Evolutionary conservation across 139 green algal species (phyloP), one percentile per base, ranked within the genome.

Genomic region (Chlorella vulgaris): DNA sequence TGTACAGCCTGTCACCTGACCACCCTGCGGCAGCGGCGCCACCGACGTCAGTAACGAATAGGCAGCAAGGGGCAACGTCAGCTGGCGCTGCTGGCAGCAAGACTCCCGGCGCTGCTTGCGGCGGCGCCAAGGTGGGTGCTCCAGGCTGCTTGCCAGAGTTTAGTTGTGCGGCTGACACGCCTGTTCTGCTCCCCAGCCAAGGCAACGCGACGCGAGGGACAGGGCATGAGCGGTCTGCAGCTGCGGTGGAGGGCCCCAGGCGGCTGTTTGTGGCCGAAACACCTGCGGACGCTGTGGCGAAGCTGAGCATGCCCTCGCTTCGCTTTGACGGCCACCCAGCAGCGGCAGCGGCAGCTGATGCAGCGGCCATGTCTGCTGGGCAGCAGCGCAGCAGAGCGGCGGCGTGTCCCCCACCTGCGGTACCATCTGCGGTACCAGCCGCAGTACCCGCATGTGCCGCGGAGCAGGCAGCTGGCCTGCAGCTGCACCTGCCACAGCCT

Each of bases 201-300:
- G 40, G 6, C 3, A 7, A 39, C 2, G 4, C 7, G 40, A 43
- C 36, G 71, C 71, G 65, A 31, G 13, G 13, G 21, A 10, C 60
- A 43, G 22, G 38, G 51, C n/a, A 36, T 50, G 10, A 50, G 51
- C 51, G 67, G 51, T 35, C 18, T 21, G 33, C 21, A 0, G 53
- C 43, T 19, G 69, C n/a, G 8, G 69, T 39, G 31, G 47, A n/a
- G 13, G 71, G 38, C 21, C 50, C 31, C n/a, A 50, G 71, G 33
- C 71, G 67, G 71, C 71, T 78, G 33, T 78, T 78, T 53, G 51
- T 78, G 19, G 71, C 71, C 35, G 71, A 78, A 22, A 78, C 71
- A 2, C 71, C 71, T 1, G 47, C 71, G 21, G 50, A 67, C 39
- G 19, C 71, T 47, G 47, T 31, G 2, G 47, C 47, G 15, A 15